Base-by-base conservation (phyloP, 768 basidiomycete species). In the Lactarius sanguifluus region DNA sequence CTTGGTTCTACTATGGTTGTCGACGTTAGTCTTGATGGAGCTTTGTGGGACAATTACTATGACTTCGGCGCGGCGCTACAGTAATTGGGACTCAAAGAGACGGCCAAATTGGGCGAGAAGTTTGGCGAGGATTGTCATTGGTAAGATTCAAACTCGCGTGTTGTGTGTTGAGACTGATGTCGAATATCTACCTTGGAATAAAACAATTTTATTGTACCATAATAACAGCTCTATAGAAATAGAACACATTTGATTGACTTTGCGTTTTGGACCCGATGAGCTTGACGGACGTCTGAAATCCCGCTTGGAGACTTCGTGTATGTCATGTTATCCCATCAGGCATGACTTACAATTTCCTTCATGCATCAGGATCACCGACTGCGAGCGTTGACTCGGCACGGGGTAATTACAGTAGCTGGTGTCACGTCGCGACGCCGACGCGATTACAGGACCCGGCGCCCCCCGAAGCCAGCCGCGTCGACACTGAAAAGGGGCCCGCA, bases 261-360 rank as follows among this genome's bases (percentile, higher is more conserved):
- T 94, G 90, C 55, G 96, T 96, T 2, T 78, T 81, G 5, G 96
- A 98, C 30, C 83, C 97, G 5, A 95, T 93, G 81, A 90, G 89
- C 58, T 78, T 98, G 59, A 97, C 98, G 74, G 97, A 98, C 76
- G 93, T 98, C 25, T 99, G 81, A 98, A 98, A 76, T 86, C 88
- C 3, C 96, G 98, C 79, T 80, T 98, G 16, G 97, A 98, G 74
- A 92, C 90, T 70, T 90, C 91, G 5, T 83, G 96, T 89, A 74
- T 71, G 85, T 76, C n/a, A 32, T 34, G 32, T 34, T 62, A 5
- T 38, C 38, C 25, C 20, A 1, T 15, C 25, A 58, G 67, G 20
- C 45, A 58, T 45, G 38, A 8, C n/a, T 1, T 56, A 36, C 10
- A 54, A 9, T 62, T 16, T 64, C 64, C 38, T 40, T 59, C 55